Percentiles rank a stretch among this genome's conserved stretches.
Evolutionary conservation across 306 rosid genomes (phyloP).

Genomic region (Gleditsia sinensis): DNA sequence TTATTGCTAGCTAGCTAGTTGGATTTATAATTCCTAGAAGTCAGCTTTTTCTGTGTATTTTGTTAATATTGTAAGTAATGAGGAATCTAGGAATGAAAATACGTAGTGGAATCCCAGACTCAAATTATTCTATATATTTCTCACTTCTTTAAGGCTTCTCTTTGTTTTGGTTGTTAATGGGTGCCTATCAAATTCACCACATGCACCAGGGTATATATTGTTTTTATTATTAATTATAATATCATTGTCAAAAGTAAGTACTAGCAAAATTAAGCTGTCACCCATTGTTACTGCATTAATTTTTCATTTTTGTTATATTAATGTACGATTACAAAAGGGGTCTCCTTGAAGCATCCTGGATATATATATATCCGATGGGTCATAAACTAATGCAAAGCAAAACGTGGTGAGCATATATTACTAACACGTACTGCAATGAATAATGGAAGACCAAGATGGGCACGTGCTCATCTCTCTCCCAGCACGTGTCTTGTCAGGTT

Average conservation of each 20-base stretch:
- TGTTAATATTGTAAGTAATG: neutral
- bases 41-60: neutral
- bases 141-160: neutral
- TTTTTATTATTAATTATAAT: too few species aligned
- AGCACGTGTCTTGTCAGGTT: constrained; percentile 43
- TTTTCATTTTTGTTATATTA: too few species aligned
- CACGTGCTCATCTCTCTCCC: constrained; percentile 38
- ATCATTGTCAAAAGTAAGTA: too few species aligned
- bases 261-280: too few species aligned
- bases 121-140: neutral
- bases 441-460: constrained; percentile 4
- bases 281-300: too few species aligned
- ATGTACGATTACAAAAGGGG: too few species aligned
- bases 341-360: too few species aligned
- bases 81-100: neutral
- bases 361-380: too few species aligned
- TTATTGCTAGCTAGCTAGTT: too few species aligned
- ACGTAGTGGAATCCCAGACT: neutral
- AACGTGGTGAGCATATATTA: too few species aligned
- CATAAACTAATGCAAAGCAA: too few species aligned
- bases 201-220: too few species aligned
- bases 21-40: neutral
- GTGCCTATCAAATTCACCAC: neutral
- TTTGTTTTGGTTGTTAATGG: neutral
- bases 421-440: constrained; percentile 37